Evolutionary conservation across 306 rosid species (phyloP).

Genomic region (Acacia confusa): DNA sequence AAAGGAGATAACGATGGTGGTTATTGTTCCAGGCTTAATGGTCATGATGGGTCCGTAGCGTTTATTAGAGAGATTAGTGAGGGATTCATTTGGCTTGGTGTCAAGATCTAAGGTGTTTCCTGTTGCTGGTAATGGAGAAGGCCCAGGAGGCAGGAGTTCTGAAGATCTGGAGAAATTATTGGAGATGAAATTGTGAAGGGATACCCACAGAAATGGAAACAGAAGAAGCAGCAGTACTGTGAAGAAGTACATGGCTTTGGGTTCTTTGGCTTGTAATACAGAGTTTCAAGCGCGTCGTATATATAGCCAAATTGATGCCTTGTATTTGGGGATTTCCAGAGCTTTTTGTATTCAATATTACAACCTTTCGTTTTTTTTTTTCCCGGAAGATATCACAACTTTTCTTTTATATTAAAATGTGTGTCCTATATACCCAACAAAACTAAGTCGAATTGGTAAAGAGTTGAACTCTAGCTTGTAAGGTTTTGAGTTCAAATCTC

Average conservation of each 20-base stretch:
- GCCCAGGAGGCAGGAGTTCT: slow-evolving; percentile 50
- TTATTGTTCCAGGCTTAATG: slow-evolving; percentile 29
- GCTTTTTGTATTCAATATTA: too few relatives aligned
- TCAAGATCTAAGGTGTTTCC: slow-evolving; percentile 56
- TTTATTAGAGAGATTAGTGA: slow-evolving; percentile 29
- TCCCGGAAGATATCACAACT: too few relatives aligned
- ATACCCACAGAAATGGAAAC: neutral
- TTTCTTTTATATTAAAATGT: too few relatives aligned
- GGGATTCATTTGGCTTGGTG: slow-evolving; percentile 34
- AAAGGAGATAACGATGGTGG: slow-evolving; percentile 30
- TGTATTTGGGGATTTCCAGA: too few relatives aligned
- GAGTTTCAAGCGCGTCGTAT: too few relatives aligned
- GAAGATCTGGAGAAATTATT: neutral
- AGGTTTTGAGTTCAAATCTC: too few relatives aligned
- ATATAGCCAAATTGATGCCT: too few relatives aligned
- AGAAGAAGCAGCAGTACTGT: neutral
- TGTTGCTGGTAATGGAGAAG: slow-evolving; percentile 43
- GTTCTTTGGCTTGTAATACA: too few relatives aligned
- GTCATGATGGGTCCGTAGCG: slow-evolving; percentile 31
- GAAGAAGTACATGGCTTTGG: neutral
- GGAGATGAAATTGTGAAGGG: neutral
- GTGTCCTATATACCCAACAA: too few relatives aligned
- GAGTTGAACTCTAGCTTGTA: too few relatives aligned
- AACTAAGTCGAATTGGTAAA: too few relatives aligned
- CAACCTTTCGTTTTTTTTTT: too few relatives aligned